Percentiles rank a stretch among this genome's conserved stretches.
These are phyloP conservation scores for Paraphysoderma sedebokerense DNA, from an alignment of 371 early-diverging fungal species.

Conservation along the genomic window DNA sequence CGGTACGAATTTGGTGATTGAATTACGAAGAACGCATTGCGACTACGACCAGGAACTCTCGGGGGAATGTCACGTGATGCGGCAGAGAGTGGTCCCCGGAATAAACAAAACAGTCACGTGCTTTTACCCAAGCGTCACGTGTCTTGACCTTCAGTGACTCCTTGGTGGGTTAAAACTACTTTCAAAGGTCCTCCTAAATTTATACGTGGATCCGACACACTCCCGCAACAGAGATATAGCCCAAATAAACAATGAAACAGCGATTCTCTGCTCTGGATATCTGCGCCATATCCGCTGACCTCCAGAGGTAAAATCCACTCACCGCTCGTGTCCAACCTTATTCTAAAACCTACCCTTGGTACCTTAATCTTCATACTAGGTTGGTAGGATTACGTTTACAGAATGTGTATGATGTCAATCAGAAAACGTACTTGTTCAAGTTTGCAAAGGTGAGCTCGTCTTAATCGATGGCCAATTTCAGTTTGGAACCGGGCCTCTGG, in stretches of 20 bases:
- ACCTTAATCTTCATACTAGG: constrained; percentile 7
- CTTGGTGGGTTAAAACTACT: too few relatives aligned
- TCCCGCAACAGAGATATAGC: too few relatives aligned
- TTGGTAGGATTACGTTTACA: constrained; percentile 75
- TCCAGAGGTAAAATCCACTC: constrained; percentile 6
- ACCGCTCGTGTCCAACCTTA: neutral
- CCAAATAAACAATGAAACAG: constrained; percentile 16
- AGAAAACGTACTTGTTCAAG: constrained; percentile 80
- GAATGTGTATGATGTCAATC: constrained; percentile 84
- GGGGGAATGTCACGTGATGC: too few relatives aligned
- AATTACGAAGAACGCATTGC: too few relatives aligned
- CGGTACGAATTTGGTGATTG: too few relatives aligned
- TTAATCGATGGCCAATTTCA: neutral
- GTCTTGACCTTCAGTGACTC: too few relatives aligned
- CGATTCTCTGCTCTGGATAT: constrained; percentile 79
- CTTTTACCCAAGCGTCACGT: too few relatives aligned
- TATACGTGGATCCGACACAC: too few relatives aligned
- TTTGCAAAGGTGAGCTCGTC: constrained; percentile 47
- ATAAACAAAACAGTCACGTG: too few relatives aligned
- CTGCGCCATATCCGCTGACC: constrained; percentile 57
- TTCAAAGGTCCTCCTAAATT: too few relatives aligned
- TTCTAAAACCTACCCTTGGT: neutral
- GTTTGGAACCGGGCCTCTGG: neutral
- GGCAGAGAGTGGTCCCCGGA: too few relatives aligned
- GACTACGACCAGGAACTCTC: too few relatives aligned